phyloP scores from a whole-genome alignment of 2,329 filamentous ascomycete genomes.

The Hortaea sp. region DNA sequence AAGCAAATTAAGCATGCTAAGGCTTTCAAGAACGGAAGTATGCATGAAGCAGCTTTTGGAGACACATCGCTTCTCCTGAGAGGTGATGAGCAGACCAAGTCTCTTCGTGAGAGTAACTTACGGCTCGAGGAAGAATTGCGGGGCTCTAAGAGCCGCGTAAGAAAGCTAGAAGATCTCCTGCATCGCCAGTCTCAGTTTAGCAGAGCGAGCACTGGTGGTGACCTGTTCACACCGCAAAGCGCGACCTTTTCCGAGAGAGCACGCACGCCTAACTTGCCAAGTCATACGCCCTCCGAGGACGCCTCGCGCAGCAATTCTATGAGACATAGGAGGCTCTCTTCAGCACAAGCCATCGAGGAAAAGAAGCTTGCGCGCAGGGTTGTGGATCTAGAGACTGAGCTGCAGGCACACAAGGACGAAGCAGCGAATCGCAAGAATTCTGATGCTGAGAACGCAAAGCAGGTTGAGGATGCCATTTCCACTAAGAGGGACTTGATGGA shows the following conservation, averaged over 20 bases:
- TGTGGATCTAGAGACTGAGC: conserved; percentile 63
- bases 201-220: conserved; percentile 30
- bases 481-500: conserved; percentile 90
- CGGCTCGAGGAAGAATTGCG: conserved; percentile 55
- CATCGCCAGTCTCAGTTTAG: conserved; percentile 62
- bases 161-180: conserved; percentile 81
- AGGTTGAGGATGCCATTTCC: conserved; percentile 75
- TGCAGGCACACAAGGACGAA: conserved; percentile 67
- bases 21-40: conserved; percentile 91
- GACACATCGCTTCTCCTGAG: conserved; percentile 74
- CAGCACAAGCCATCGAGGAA: conserved; percentile 55
- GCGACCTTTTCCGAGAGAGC: conserved; percentile 12
- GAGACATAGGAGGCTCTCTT: conserved; percentile 45
- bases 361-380: conserved; percentile 52
- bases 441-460: conserved; percentile 53
- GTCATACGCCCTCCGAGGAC: conserved; percentile 13
- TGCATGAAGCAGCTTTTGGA: conserved; percentile 84
- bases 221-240: conserved; percentile 23
- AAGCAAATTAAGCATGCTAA: conserved; percentile 80
- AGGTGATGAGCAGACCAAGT: conserved; percentile 70
- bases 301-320: conserved; percentile 13
- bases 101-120: conserved; percentile 43
- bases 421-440: conserved; percentile 43
- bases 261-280: conserved; percentile 2
- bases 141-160: conserved; percentile 83